Base-by-base conservation (phyloP, 768 basidiomycete species). In the Lactifluus piperatus region DNA sequence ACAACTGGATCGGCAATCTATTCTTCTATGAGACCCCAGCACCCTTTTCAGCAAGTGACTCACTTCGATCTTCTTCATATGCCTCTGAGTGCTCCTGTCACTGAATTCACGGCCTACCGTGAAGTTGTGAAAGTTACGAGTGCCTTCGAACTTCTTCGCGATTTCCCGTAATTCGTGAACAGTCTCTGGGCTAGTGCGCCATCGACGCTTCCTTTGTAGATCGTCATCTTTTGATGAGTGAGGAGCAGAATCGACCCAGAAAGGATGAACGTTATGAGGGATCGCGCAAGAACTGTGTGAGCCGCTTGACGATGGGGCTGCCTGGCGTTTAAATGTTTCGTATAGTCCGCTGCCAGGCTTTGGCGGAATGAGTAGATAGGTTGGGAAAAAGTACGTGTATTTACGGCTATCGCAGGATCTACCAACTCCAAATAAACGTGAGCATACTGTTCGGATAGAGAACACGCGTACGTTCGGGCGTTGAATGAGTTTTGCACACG, bases 71-170 rank as follows among this genome's bases (percentile, higher is more conserved):
- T 77, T 81, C 65, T 91, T 90, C 86, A 99, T 94, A 69, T 82
- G 80, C n/a, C 97, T 78, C 65, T 86, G 80, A 65, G 86, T 87
- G 58, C 88, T 90, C 20, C 82, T 78, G 69, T 97, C 95, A 5
- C 79, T 73, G 71, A 88, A 93, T 49, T 91, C 91, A 47, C 88
- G 83, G 2, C 84, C 89, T 52, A 97, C 83, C 0, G 97, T 98
- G 67, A 94, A 98, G 69, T 98, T 98, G 72, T 97, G 94, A 71
- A 95, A 99, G 71, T 98, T 98, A 72, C 97, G 94, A 2, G 91
- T 91, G 7, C 91, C 94, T 64, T 88, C 79, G 67, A 84, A 98
- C 67, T 77, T 81, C 53, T 77, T 74, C 5, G 84, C 81, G 2
- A 80, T 71, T 14, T 70, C 72, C 54, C 85, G 77, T 29, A 97